Percentiles rank a stretch among this genome's conserved stretches.
Evolutionary conservation across 108 stramenopile species (phyloP).

Genomic region (Nitzschia putrida): DNA sequence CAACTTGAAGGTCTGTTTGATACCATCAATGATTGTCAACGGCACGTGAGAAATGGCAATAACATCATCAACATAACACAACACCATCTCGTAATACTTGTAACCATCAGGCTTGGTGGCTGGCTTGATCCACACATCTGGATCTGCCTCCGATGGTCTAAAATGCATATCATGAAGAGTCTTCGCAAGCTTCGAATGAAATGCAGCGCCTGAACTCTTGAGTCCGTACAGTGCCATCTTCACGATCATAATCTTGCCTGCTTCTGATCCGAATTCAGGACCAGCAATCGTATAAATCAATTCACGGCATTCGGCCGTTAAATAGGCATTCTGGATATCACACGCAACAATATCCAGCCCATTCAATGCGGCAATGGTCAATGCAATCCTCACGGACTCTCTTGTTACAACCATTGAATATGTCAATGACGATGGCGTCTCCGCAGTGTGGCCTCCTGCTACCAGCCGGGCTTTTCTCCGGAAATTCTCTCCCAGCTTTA

Average conservation of each 20-base stretch:
- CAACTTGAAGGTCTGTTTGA: slow-evolving; percentile 15
- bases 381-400: slow-evolving; percentile 50
- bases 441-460: slow-evolving; percentile 44
- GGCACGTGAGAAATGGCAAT: slow-evolving; percentile 16
- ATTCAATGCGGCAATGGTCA: slow-evolving; percentile 45
- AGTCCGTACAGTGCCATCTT: slow-evolving; percentile 49
- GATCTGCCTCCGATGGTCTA: slow-evolving; percentile 2
- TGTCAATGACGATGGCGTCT: slow-evolving; percentile 40
- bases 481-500: slow-evolving; percentile 32
- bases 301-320: slow-evolving; percentile 30
- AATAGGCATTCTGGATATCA: slow-evolving; percentile 53
- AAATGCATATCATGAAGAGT: neutral
- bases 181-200: neutral
- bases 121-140: slow-evolving; percentile 1
- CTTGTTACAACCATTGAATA: slow-evolving; percentile 44
- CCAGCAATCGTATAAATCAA: slow-evolving; percentile 31
- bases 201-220: slow-evolving; percentile 18
- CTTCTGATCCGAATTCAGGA: slow-evolving; percentile 29
- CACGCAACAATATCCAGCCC: slow-evolving; percentile 26
- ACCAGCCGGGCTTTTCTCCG: slow-evolving; percentile 33
- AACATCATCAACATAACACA: slow-evolving; percentile 30
- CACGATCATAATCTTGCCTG: slow-evolving; percentile 36
- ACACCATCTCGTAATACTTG: slow-evolving; percentile 31
- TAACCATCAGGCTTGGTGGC: slow-evolving; percentile 2
- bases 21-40: neutral